Evolutionary conservation across 192 early-diverging fungal genomes (phyloP).

Genomic region (Geranomyces variabilis): DNA sequence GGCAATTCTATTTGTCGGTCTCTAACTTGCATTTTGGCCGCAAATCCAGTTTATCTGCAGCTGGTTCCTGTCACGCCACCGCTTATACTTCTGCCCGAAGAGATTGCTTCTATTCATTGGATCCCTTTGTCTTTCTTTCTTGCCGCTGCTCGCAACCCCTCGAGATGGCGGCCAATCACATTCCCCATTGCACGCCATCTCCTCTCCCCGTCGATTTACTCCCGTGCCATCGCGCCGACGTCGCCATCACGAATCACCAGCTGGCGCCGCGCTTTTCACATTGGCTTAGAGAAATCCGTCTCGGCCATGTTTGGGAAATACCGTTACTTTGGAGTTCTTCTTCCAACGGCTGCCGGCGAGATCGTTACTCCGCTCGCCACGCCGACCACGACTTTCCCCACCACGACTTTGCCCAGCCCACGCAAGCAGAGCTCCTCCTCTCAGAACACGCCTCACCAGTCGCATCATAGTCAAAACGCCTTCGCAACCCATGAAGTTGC

Average conservation of each 20-base stretch:
- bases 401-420: background rate
- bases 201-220: constrained; percentile 2
- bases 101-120: constrained; percentile 41
- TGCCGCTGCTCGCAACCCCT: constrained; percentile 13
- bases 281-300: constrained; percentile 19
- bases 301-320: constrained; percentile 17
- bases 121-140: constrained; percentile 36
- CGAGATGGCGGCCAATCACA: constrained; percentile 20
- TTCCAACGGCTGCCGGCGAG: constrained; percentile 23
- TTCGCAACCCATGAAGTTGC: background rate
- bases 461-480: background rate
- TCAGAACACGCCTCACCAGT: too few species aligned
- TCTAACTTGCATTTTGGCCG: background rate
- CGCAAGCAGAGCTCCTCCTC: background rate
- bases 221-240: background rate
- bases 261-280: constrained; percentile 2
- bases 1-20: background rate
- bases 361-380: constrained; percentile 21
- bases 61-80: constrained; percentile 28
- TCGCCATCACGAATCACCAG: background rate
- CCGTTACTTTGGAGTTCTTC: constrained; percentile 21
- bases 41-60: constrained; percentile 31
- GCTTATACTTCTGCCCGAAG: constrained; percentile 15
- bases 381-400: background rate
- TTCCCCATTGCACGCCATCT: constrained; percentile 33